A percentile compares a stretch with the other conserved stretches of the same genome.
Conservation (phyloP, 2,329 filamentous ascomycete genomes). For the Graphilbum ipis-grandicollis region DNA sequence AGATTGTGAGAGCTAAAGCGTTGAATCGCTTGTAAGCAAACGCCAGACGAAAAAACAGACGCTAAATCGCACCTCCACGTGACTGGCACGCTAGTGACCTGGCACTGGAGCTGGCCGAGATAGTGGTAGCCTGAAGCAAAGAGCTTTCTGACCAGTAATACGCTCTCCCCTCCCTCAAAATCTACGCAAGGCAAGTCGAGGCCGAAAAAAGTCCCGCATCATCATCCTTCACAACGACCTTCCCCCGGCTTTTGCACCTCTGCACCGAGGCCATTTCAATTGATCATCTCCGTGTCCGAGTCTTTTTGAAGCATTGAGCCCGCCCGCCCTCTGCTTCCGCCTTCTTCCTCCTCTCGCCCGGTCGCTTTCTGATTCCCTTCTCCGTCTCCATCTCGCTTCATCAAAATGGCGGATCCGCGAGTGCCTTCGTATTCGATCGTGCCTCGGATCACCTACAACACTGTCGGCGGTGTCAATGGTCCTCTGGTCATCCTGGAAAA, state of each 20-base stretch:
- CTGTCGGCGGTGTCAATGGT: constrained; percentile 92
- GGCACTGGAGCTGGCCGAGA: background rate
- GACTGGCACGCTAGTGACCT: too few relatives aligned
- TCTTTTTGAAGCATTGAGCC: too few relatives aligned
- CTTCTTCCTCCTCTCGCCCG: background rate
- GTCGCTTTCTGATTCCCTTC: background rate
- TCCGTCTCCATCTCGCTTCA: background rate
- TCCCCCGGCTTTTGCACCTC: background rate
- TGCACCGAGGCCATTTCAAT: background rate
- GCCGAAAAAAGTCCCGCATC: constrained; percentile 5
- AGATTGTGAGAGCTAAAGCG: too few relatives aligned
- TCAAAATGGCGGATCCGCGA: constrained; percentile 34
- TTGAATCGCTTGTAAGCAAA: too few relatives aligned
- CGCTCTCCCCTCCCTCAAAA: constrained; percentile 1
- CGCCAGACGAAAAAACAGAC: too few relatives aligned
- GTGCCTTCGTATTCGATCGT: constrained; percentile 42
- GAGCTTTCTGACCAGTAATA: constrained; percentile 1
- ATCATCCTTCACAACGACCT: background rate
- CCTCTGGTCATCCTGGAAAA: constrained; percentile 95
- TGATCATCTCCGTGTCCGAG: background rate
- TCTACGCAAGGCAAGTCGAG: background rate
- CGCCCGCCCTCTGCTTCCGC: too few relatives aligned
- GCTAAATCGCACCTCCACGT: too few relatives aligned
- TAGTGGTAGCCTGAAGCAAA: background rate
- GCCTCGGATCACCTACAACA: constrained; percentile 78